Base-by-base conservation (phyloP, 2,329 filamentous ascomycete species). In the Fusarium floridanum region DNA sequence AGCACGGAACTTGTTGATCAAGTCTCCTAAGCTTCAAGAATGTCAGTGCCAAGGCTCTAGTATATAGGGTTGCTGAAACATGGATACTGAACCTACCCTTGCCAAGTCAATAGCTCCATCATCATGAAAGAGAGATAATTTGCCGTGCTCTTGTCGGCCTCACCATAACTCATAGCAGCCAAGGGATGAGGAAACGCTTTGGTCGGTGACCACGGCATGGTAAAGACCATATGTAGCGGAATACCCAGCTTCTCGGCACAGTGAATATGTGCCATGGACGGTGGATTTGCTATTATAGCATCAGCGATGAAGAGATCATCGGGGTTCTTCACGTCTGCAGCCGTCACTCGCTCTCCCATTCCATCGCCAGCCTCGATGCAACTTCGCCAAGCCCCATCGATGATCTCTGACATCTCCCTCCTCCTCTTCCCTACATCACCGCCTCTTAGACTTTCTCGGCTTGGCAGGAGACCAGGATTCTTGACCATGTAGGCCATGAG, bases 81-180 rank as follows among this genome's bases (percentile, higher is more conserved):
- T 2, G 5, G 6, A 5, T 10, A 6, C 6, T 7, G 16, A 57
- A 79, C 50, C 60, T 66, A 83, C 81, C 92, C 92, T 83, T 94
- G 92, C 92, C 92, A 94, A 3, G 93, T 93, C 79, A 94, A 84
- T 81, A 93, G 89, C 67, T 94, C 92, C 29, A 94, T 90, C 66
- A 94, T 85, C 70, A 76, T 76, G 20, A 24, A 79, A 6, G 77
- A 79, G 1, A 79, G 55, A 16, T 77, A 79, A 17, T 79, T 79
- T 4, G 77, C 76, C 5, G 76, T 63, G 24, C 67, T 76, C 6
- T 74, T 60, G n/a, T 79, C 77, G 2, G 76, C 66, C n/a, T 76
- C 50, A 7, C 68, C 77, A 36, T 79, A 77, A 50, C 67, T 79
- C 73, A 79, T 75, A 3, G 61, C 89, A 93, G 70, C 79, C 60